Base-by-base conservation (phyloP, 1,284 basidiomycete genomes). In the Salmacisia buchloeana region DNA sequence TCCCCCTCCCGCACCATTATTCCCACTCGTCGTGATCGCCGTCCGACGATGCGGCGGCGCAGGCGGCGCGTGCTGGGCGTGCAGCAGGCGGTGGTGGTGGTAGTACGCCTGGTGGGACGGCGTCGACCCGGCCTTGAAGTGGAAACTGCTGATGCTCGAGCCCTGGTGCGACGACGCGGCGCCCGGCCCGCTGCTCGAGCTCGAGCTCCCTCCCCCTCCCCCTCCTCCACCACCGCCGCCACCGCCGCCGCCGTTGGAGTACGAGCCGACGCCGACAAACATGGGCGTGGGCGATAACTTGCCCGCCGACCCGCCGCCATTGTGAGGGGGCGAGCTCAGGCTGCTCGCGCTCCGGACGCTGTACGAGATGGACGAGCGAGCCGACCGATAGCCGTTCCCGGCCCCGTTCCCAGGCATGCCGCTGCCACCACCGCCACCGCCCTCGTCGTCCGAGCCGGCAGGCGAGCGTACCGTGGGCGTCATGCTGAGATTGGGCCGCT, bases 361-460 rank as follows among this genome's bases (percentile, higher is more conserved):
- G 23, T 43, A 21, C 39, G 39, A 43, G 39, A 43, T 43, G 18
- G 39, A 43, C 18, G 18, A 15, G 6, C 39, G 39, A 15, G 39
- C 5, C 39, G 18, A 43, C 39, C n/a, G n/a, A n/a, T 43, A 21
- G 18, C 18, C 4, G 39, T 15, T 5, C 39, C 39, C 15, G 39
- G 39, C 39, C 18, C 23, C 39, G 39, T n/a, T n/a, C n/a, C n/a
- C n/a, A n/a, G n/a, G n/a, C n/a, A n/a, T n/a, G n/a, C n/a, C n/a
- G n/a, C n/a, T n/a, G n/a, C n/a, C n/a, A n/a, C n/a, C 18, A 21
- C 18, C 23, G 39, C 23, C 23, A 6, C 45, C 49, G 21, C 49
- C 49, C 15, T 54, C 49, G 21, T 54, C 49, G 21, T 54, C 49
- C 15, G 49, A 54, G 6, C 49, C 49, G 7, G 49, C 49, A 54